Evolutionary conservation across 192 early-diverging fungal genomes (phyloP).

Genomic region (Coemansia sp.): DNA sequence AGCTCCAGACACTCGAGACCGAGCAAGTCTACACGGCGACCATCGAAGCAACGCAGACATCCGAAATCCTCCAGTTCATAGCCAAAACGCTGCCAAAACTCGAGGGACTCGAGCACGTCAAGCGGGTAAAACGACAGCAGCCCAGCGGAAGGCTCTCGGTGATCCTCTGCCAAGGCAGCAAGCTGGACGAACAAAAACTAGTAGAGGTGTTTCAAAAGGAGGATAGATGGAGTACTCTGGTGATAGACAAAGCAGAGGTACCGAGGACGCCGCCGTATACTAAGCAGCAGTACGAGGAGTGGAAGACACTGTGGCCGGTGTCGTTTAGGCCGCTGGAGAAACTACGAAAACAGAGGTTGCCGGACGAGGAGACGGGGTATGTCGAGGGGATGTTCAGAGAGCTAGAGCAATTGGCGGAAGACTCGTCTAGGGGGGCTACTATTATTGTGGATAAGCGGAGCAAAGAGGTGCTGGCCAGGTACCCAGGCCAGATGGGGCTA

Average conservation of each 20-base stretch:
- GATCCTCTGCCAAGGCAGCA: conserved; percentile 32
- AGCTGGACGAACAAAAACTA: conserved; percentile 11
- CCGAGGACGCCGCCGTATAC: conserved; percentile 66
- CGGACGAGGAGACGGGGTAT: conserved; percentile 20
- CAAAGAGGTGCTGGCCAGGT: conserved; percentile 42
- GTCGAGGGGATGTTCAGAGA: conserved; percentile 6
- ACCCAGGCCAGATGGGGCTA: conserved; percentile 50
- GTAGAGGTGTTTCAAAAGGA: conserved; percentile 6
- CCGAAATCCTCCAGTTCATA: conserved; percentile 22
- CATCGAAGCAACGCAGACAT: conserved; percentile 16
- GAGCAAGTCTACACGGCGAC: conserved; percentile 26
- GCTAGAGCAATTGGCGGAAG: not conserved
- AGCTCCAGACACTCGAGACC: conserved; percentile 33
- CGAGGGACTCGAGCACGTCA: conserved; percentile 39
- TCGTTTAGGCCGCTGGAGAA: conserved; percentile 56
- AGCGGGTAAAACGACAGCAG: conserved; percentile 21
- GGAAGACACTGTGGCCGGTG: conserved; percentile 83
- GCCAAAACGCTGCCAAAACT: conserved; percentile 24
- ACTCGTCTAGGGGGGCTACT: conserved; percentile 45
- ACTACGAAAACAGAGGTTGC: conserved; percentile 11
- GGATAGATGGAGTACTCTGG: conserved; percentile 15
- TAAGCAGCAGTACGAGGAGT: conserved; percentile 66
- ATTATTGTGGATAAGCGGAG: not conserved
- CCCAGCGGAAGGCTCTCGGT: conserved; percentile 8
- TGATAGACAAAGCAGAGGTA: conserved; percentile 32